These are phyloP conservation scores for Jatropha podagrica DNA, from an alignment of 441 rosid genomes.

Conservation along the genomic window DNA sequence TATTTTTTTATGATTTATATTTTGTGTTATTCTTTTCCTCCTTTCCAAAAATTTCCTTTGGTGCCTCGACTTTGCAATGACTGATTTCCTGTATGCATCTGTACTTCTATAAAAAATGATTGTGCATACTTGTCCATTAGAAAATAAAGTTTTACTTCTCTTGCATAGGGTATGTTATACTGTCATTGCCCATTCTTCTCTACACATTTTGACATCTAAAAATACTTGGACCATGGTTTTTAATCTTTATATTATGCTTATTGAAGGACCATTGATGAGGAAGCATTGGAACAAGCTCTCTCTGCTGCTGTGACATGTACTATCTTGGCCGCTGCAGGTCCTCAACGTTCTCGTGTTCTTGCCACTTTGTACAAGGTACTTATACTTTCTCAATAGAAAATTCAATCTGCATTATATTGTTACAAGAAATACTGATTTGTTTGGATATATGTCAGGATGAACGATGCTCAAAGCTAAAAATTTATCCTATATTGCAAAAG, in stretches of 20 bases:
- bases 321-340: slow-evolving; percentile 97
- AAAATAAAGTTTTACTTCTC: not conserved
- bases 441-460: slow-evolving; percentile 69
- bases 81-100: not conserved
- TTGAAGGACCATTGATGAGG: slow-evolving; percentile 88
- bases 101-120: not conserved
- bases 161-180: not conserved
- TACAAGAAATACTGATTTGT: slow-evolving; percentile 25
- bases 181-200: not conserved
- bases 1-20: not conserved
- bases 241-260: slow-evolving; percentile 7
- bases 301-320: slow-evolving; percentile 98
- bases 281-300: slow-evolving; percentile 88
- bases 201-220: not conserved
- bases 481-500: slow-evolving; percentile 94
- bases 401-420: slow-evolving; percentile 12
- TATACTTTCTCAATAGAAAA: slow-evolving; percentile 9
- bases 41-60: not conserved
- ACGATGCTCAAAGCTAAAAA: slow-evolving; percentile 89
- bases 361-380: slow-evolving; percentile 93
- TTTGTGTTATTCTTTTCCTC: not conserved
- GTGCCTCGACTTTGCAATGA: not conserved
- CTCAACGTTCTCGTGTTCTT: slow-evolving; percentile 98
- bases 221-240: not conserved
- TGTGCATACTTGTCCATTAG: not conserved